phyloP scores from a whole-genome alignment of 345 rosid genomes.

The Citrus hindsii region DNA sequence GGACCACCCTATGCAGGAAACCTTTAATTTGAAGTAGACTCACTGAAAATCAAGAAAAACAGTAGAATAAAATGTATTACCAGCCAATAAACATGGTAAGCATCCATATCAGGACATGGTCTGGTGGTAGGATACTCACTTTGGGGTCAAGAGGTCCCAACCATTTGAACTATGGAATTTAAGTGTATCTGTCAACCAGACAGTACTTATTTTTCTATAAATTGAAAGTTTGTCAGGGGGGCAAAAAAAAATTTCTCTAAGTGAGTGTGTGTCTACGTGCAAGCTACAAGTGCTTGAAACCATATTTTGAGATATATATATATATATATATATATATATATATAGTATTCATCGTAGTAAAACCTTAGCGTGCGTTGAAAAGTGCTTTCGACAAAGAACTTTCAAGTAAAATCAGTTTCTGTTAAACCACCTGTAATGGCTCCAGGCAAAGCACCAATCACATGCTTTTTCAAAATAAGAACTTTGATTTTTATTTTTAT shows the following conservation, averaged over 20 bases:
- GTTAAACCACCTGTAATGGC: background rate
- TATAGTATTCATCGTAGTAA: too few relatives aligned
- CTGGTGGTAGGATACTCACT: background rate
- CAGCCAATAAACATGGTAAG: background rate
- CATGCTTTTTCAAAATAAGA: background rate
- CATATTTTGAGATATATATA: too few relatives aligned
- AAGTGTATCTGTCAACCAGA: background rate
- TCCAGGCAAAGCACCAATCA: background rate
- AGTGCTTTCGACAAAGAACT: background rate
- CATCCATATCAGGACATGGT: background rate
- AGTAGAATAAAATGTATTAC: background rate
- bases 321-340: too few relatives aligned
- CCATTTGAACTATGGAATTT: conserved; percentile 15
- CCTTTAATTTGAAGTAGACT: background rate
- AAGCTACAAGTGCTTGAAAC: too few relatives aligned
- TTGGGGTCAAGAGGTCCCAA: conserved; percentile 67
- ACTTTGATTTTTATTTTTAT: background rate
- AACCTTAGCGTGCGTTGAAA: background rate
- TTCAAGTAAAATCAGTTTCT: background rate
- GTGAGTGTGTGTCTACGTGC: too few relatives aligned
- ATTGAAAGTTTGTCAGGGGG: background rate
- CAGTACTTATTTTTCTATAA: background rate
- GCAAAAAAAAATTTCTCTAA: too few relatives aligned
- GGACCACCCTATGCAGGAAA: too few relatives aligned
- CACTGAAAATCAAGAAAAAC: background rate